phyloP scores from a whole-genome alignment of 2,329 filamentous ascomycete species.

The Botrytis fabae region DNA sequence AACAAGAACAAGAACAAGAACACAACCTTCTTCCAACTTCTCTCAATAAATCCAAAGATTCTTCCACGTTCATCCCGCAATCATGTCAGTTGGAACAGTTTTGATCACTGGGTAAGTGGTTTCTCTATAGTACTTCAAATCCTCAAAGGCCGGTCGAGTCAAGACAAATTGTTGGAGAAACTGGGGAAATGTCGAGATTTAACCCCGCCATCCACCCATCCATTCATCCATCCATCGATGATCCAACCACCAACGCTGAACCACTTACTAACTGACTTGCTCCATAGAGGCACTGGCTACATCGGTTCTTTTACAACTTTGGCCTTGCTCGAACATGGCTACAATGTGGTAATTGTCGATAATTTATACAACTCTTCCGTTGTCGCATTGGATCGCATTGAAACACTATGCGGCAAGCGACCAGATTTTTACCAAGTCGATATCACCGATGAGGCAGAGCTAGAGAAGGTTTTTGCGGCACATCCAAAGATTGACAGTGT shows the following conservation, averaged over 20 bases:
- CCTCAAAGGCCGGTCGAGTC: neutral
- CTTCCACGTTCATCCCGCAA: slow-evolving; percentile 30
- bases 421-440: slow-evolving; percentile 84
- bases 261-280: slow-evolving; percentile 32
- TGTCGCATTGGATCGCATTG: slow-evolving; percentile 90
- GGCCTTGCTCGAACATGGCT: slow-evolving; percentile 87
- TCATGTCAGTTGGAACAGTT: slow-evolving; percentile 82
- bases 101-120: slow-evolving; percentile 82
- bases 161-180: slow-evolving; percentile 10
- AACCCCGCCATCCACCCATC: slow-evolving; percentile 26
- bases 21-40: neutral
- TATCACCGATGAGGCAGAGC: slow-evolving; percentile 78
- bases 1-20: neutral
- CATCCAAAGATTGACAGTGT: slow-evolving; percentile 96
- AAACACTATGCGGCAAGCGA: slow-evolving; percentile 86
- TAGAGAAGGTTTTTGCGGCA: slow-evolving; percentile 84
- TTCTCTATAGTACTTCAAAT: neutral
- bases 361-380: slow-evolving; percentile 95
- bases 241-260: neutral
- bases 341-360: slow-evolving; percentile 95
- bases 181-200: slow-evolving; percentile 6
- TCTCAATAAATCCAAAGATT: neutral
- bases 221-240: slow-evolving; percentile 17
- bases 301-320: slow-evolving; percentile 97
- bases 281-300: slow-evolving; percentile 84